These are phyloP conservation scores for Suillus decipiens DNA, from an alignment of 768 basidiomycete genomes.

Conservation along the genomic window DNA sequence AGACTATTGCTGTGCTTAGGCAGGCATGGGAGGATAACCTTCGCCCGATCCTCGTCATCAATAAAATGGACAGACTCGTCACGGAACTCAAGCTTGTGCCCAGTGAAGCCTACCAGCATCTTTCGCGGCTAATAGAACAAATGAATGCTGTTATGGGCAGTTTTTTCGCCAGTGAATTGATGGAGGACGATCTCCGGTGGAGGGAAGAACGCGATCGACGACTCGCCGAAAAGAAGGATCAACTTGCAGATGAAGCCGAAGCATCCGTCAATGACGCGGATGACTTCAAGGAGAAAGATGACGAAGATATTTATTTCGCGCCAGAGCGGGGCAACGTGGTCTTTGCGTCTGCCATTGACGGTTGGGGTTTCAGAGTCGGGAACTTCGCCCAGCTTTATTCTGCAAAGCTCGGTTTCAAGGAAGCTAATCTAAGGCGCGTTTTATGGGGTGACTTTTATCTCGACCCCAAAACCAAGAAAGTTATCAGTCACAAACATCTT, in stretches of 20 bases:
- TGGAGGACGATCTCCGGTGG: conserved; percentile 97
- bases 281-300: conserved; percentile 92
- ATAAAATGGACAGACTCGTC: conserved; percentile 93
- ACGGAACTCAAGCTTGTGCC: conserved; percentile 92
- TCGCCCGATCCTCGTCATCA: conserved; percentile 91
- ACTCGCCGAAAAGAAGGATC: conserved; percentile 73
- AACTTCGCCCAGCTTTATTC: conserved; percentile 95
- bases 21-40: conserved; percentile 93
- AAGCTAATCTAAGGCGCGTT: conserved; percentile 79
- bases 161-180: conserved; percentile 92
- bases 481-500: conserved; percentile 89
- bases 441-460: conserved; percentile 98
- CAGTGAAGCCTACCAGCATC: conserved; percentile 90
- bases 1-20: conserved; percentile 94
- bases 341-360: conserved; percentile 94
- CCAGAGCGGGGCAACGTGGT: conserved; percentile 95
- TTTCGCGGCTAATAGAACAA: conserved; percentile 91
- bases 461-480: conserved; percentile 93
- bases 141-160: conserved; percentile 98
- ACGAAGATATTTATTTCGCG: conserved; percentile 96
- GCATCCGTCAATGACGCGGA: conserved; percentile 58
- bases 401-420: conserved; percentile 87
- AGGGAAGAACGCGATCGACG: conserved; percentile 88
- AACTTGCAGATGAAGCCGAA: conserved; percentile 64
- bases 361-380: conserved; percentile 95